Evolutionary conservation across 257 asterid genomes (phyloP).

Genomic region (Gardenia jasminoides): DNA sequence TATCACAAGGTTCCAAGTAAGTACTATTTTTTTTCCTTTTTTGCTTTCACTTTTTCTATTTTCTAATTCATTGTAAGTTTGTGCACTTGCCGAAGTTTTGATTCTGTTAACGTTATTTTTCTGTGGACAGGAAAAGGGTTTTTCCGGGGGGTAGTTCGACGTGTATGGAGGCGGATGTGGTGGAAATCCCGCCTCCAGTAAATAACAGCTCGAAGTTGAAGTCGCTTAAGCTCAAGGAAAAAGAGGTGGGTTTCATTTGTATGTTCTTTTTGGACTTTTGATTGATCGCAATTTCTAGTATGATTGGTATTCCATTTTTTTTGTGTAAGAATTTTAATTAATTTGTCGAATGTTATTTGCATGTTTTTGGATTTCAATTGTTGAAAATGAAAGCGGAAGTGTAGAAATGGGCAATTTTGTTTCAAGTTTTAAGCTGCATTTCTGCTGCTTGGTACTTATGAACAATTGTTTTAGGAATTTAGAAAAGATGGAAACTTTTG

Average conservation of each 20-base stretch:
- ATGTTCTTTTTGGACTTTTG: not conserved
- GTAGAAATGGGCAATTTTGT: not conserved
- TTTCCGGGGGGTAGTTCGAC: constrained; percentile 56
- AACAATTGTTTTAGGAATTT: not conserved
- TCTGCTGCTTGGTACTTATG: not conserved
- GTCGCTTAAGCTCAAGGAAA: constrained; percentile 40
- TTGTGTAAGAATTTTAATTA: not conserved
- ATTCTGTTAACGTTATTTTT: not conserved
- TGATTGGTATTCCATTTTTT: not conserved
- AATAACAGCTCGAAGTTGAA: constrained; percentile 36
- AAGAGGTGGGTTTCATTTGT: constrained; percentile 45
- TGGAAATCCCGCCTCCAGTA: constrained; percentile 51
- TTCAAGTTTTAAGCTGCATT: not conserved
- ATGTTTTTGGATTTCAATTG: not conserved
- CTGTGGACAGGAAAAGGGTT: constrained; percentile 60
- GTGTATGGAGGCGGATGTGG: constrained; percentile 54
- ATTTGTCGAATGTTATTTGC: not conserved
- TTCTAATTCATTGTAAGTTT: not conserved
- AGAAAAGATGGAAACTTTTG: not conserved
- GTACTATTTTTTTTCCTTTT: not conserved
- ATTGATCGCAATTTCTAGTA: not conserved
- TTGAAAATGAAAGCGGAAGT: not conserved
- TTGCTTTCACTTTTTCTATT: not conserved
- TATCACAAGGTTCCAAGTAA: constrained; percentile 50
- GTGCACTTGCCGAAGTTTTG: not conserved